Evolutionary conservation across 768 basidiomycete genomes (phyloP), one percentile per base, ranked within the genome.

Genomic region (Boletus coccyginus): DNA sequence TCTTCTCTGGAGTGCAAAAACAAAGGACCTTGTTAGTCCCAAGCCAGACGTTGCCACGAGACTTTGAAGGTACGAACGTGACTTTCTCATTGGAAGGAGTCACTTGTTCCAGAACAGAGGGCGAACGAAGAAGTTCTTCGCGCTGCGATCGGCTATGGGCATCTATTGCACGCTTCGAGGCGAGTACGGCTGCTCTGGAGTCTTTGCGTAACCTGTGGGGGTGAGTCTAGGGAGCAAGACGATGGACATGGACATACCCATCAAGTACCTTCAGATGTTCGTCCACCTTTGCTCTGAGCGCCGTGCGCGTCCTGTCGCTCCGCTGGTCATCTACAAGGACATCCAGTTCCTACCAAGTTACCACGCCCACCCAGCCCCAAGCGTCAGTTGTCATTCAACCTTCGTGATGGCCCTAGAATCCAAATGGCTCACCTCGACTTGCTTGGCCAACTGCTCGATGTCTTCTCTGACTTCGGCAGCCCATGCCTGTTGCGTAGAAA

Each of bases 381-480:
- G 24, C 11, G n/a, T 64, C 32, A 39, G 27, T 38, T 16, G 2
- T 44, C n/a, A 46, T 35, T 52, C 45, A 52, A 41, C 10, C 46
- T 29, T 31, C 13, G 55, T 64, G 58, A 6, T 46, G 9, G 17
- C 7, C 19, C 32, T 9, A 27, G 57, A 53, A 48, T 29, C 4
- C 12, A 41, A 56, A 56, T 58, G 89, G 86, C 68, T 57, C 29
- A 69, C 68, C 76, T 95, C 89, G n/a, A 95, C 74, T 52, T 87
- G 83, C 39, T 77, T 76, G 8, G 77, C 75, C 21, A 89, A 77
- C 0, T 73, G 65, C 38, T 86, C 85, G 17, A 93, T 72, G 65
- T 94, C 93, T 51, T 88, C 87, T 32, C 91, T 77, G 55, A 94
- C 70, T 66, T 93, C 92, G 5, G 83, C 83, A 1, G 85, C 84